Evolutionary conservation across 2,329 filamentous ascomycete genomes (phyloP), one percentile per base, ranked within the genome.

Genomic region (Aquanectria penicillioides): DNA sequence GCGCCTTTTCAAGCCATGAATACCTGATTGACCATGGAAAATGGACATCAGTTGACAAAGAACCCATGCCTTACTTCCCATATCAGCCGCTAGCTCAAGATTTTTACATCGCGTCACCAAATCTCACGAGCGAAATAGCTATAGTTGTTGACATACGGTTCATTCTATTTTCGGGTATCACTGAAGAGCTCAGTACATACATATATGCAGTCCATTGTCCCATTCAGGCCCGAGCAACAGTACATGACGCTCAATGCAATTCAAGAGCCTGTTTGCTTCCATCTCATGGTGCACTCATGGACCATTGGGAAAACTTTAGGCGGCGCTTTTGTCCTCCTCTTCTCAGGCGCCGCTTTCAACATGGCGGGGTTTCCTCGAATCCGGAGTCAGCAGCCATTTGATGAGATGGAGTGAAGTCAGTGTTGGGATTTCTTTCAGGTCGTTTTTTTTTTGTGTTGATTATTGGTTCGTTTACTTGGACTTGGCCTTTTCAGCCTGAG

Each of bases 401-500:
- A 36, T 31, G 57, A 57, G 23, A 57, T 33, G 41, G 43, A 28
- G 37, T 12, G 23, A 31, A 20, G 13, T 34, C 33, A 15, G 25
- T 22, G n/a, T 18, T 6, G 13, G 25, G 51, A 26, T 40, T 40
- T n/a, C 36, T 13, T 43, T 26, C 15, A 5, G 34, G 29, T 22
- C 15, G 22, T 59, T 56, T 59, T 52, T 10, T 47, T 34, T 61
- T 8, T 22, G 17, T 52, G 33, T 59, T 33, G 8, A 13, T n/a
- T 26, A 13, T 1, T 25, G 6, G 20, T 6, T 4, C 13, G 10
- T 46, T 69, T 69, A 69, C 60, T 69, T 70, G 52, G 64, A 62
- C 53, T 67, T 65, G 36, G 65, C 54, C 75, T 84, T 85, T 67
- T 85, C 81, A 54, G 84, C 82, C 70, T 94, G 88, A 1, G 89